phyloP scores from a whole-genome alignment of 140 eudicot genomes.

The Bidens hawaiensis region DNA sequence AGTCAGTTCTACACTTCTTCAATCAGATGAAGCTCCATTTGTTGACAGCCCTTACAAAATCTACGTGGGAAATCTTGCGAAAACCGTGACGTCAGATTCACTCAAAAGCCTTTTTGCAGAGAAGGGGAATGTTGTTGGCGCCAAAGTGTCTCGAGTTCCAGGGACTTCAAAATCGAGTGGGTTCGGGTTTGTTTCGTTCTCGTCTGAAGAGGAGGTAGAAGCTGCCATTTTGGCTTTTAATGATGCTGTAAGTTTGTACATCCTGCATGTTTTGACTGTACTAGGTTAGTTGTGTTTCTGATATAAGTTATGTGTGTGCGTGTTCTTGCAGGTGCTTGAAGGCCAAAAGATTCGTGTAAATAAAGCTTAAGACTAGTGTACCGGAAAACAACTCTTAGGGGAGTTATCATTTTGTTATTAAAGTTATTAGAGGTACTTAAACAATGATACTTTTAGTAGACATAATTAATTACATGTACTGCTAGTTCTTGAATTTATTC shows the following conservation, averaged over 20 bases:
- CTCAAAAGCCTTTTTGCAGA: constrained; percentile 64
- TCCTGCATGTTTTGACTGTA: constrained; percentile 5
- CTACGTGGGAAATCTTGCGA: constrained; percentile 42
- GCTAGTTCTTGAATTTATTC: no score
- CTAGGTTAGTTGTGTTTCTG: neutral
- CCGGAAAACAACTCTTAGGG: constrained; percentile 2
- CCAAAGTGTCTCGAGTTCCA: constrained; percentile 74
- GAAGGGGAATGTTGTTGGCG: constrained; percentile 72
- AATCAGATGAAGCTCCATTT: neutral
- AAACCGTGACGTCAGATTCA: constrained; percentile 62
- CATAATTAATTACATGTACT: no score
- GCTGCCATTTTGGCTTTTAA: constrained; percentile 66
- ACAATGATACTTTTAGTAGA: no score
- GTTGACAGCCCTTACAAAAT: neutral
- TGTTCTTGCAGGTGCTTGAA: constrained; percentile 53
- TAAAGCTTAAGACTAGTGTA: constrained; percentile 60
- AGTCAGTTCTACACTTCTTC: neutral
- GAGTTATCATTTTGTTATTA: no score
- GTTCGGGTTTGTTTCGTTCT: constrained; percentile 74
- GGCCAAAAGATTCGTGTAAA: constrained; percentile 87
- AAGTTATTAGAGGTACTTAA: no score
- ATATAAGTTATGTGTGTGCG: neutral
- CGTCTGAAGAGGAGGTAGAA: constrained; percentile 83
- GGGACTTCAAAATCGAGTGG: constrained; percentile 86
- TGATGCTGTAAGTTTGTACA: constrained; percentile 48